Percentiles rank a stretch among this genome's conserved stretches.
Evolutionary conservation across 345 rosid species (phyloP).

Genomic region (Linum trigynum): DNA sequence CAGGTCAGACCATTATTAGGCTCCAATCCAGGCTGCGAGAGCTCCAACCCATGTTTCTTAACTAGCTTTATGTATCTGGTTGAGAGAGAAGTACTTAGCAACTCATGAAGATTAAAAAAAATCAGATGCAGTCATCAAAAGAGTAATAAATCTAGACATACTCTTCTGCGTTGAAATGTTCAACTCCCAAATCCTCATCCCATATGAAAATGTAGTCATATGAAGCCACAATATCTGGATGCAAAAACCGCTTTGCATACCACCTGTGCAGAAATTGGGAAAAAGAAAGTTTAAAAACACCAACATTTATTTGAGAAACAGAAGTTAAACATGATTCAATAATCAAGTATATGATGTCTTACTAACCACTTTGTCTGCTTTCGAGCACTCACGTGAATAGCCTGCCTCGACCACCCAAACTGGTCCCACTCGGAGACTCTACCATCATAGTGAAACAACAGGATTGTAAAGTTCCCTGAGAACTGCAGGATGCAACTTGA

Average conservation of each 20-base stretch:
- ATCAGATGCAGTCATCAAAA: not conserved
- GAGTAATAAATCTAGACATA: constrained; percentile 27
- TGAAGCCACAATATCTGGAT: constrained; percentile 87
- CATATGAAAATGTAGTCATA: constrained; percentile 95
- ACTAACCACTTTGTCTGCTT: constrained; percentile 90
- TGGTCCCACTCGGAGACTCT: constrained; percentile 88
- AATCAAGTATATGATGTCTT: constrained; percentile 7
- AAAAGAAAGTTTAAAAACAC: not conserved
- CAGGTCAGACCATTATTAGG: constrained; percentile 75
- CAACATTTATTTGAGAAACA: too few species aligned
- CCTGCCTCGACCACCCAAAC: constrained; percentile 92
- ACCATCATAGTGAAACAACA: constrained; percentile 93
- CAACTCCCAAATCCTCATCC: constrained; percentile 97
- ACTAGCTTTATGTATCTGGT: constrained; percentile 69
- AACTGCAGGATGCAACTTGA: constrained; percentile 44
- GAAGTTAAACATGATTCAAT: too few species aligned
- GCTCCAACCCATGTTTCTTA: constrained; percentile 88
- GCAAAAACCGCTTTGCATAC: constrained; percentile 99
- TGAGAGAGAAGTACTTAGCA: too few species aligned
- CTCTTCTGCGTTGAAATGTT: constrained; percentile 87
- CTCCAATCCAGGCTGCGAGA: constrained; percentile 95
- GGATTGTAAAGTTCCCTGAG: constrained; percentile 74
- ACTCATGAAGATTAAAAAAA: too few species aligned
- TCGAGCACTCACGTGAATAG: constrained; percentile 74
- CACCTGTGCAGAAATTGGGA: constrained; percentile 49